These are phyloP conservation scores for Metschnikowia dekortorum DNA, from an alignment of 805 yeast genomes.

Conservation along the genomic window DNA sequence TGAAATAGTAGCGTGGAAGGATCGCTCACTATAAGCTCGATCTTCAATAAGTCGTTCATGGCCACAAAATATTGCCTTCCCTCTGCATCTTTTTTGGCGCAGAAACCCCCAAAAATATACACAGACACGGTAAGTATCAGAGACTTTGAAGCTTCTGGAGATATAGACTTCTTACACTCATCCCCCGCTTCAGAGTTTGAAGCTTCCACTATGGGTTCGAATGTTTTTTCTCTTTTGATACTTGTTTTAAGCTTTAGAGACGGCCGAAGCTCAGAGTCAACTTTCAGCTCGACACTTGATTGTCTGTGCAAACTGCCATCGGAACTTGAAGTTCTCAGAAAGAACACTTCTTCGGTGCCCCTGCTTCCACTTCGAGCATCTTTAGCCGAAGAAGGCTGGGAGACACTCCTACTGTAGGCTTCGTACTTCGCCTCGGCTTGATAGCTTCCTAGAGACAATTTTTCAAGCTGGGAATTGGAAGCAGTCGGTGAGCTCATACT, in stretches of 20 bases:
- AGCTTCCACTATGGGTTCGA: neutral
- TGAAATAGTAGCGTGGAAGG: conserved; percentile 13
- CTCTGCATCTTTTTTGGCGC: conserved; percentile 6
- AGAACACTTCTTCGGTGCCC: neutral
- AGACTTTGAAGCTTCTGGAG: conserved; percentile 11
- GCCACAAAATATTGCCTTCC: conserved; percentile 25
- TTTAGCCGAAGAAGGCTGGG: conserved; percentile 2
- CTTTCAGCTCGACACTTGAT: neutral
- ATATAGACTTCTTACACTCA: conserved; percentile 6
- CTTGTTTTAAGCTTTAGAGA: neutral
- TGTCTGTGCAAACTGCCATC: neutral
- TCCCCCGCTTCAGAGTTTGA: neutral
- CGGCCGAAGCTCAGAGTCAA: neutral
- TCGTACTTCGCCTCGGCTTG: neutral
- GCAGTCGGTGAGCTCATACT: neutral
- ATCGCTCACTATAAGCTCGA: conserved; percentile 28
- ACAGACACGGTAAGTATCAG: conserved; percentile 24
- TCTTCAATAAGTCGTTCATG: conserved; percentile 30
- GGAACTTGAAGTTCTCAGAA: neutral
- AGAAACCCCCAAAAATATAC: conserved; percentile 40
- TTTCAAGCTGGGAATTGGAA: neutral
- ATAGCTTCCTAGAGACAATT: neutral
- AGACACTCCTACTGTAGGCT: neutral
- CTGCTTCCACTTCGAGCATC: conserved; percentile 2
- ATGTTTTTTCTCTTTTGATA: neutral